Evolutionary conservation across 2,329 filamentous ascomycete species (phyloP), one percentile per base, ranked within the genome.

Genomic region (Trichoderma sp.): DNA sequence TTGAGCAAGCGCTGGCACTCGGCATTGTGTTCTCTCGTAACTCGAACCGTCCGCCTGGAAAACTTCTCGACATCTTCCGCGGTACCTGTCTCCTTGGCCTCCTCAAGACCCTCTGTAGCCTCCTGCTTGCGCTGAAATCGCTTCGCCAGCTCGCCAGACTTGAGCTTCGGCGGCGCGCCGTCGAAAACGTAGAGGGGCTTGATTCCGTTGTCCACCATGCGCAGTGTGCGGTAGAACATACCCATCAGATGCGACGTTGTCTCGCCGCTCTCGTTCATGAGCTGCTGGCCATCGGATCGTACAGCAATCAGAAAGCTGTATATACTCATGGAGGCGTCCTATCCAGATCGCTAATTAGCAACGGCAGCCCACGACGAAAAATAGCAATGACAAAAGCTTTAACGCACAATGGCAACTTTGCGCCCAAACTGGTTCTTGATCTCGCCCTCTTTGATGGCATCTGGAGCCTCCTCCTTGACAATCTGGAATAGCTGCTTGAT

Each of bases 381-480:
- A 24, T 24, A 4, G 24, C n/a, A 52, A 6, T n/a, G 10, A 16
- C n/a, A 14, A 11, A n/a, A 16, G 19, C 58, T 13, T 7, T 16
- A 40, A 85, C 92, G 78, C 85, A 97, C 94, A 81, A 97, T 97
- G 64, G 95, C 95, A 71, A 99, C 95, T 83, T 99, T 99, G 79
- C 96, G 92, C 72, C 96, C 96, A 79, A 99, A 99, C 74, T 99
- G 96, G 75, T 95, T 95, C 84, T 99, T 99, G 86, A 99, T 99
- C 78, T 99, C 96, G 71, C 96, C 93, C 77, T 94, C 91, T 82
- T 97, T 98, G 85, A 97, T 88, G 40, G 96, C 92, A 82, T 94
- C 92, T n/a, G 96, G 96, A 73, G 94, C 92, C 83, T 98, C 92
- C 78, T 97, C 94, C 77, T 92, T 91, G 81, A 96, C 93, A 79